Evolutionary conservation across 2,329 filamentous ascomycete genomes (phyloP), one percentile per base, ranked within the genome.

Genomic region (Fusarium musae): DNA sequence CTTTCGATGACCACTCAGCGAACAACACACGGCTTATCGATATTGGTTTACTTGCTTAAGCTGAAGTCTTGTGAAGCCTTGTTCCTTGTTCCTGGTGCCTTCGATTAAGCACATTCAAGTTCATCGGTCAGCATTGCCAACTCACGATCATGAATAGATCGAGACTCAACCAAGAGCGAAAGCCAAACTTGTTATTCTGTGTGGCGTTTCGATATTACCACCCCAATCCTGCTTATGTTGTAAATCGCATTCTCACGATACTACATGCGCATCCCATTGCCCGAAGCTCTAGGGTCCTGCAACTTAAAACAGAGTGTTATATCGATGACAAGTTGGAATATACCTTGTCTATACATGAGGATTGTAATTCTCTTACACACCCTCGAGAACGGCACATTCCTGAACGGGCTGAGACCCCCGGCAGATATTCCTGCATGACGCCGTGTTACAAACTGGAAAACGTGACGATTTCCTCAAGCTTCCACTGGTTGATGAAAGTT

Each of bases 1-100:
- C 59, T 59, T 54, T 53, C 16, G 43, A 53, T 47, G 53, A 40
- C 76, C 74, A 78, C 30, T 78, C 43, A 76, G 66, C 56, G 61
- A 56, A 64, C 68, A 78, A 78, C 76, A 78, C 74, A 78, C 76
- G 76, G 63, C 76, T 68, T 56, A 26, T 54, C 47, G 62, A 60
- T 60, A 63, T 43, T 74, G 70, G 68, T n/a, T 47, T 56, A 52
- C 58, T 46, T 72, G 63, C 46, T 60, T 63, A 62, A 65, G 59
- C 68, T 71, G 66, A 66, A 64, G 59, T 43, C 67, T 57, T 61
- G 59, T 59, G 46, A 43, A 34, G 44, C 39, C 40, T 44, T 63
- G 59, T 74, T 66, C 68, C 67, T 69, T 74, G 68, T 68, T 72
- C 68, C 68, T 74, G 67, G 40, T 56, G 57, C 56, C 30, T 59